A percentile compares a stretch with the other conserved stretches of the same genome.
phyloP scores from a whole-genome alignment of 139 green algal genomes.

The Closterium sp. region DNA sequence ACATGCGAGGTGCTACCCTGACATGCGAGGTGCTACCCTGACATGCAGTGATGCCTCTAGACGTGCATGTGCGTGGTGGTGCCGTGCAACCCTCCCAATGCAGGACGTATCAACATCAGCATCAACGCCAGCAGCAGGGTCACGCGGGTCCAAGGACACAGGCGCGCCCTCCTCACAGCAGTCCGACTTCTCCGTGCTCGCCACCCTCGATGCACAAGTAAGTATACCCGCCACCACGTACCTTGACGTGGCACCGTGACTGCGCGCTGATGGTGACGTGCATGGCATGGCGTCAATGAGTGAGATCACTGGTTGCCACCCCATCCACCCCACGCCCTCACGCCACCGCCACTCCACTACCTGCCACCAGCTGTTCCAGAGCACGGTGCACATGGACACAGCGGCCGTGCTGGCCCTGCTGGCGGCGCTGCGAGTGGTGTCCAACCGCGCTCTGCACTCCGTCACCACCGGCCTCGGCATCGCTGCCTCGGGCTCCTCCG shows the following conservation, averaged over 20 bases:
- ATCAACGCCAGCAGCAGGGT: not conserved
- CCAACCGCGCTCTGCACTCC: conserved; percentile 10
- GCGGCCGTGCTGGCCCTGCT: conserved; percentile 14
- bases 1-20: no score
- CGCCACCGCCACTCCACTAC: not conserved
- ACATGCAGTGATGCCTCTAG: no score
- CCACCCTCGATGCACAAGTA: conserved; percentile 52
- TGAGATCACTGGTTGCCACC: not conserved
- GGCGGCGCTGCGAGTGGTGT: conserved; percentile 13
- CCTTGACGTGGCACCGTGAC: no score
- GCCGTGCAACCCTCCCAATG: not conserved
- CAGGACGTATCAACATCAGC: not conserved
- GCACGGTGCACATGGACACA: conserved; percentile 34
- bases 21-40: no score
- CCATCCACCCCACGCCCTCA: not conserved
- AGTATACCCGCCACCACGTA: not conserved
- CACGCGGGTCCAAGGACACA: conserved; percentile 22
- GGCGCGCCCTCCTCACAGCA: not conserved
- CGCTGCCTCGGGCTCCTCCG: conserved; percentile 21
- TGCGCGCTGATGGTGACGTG: no score
- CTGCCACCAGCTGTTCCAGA: conserved; percentile 47
- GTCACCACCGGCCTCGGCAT: conserved; percentile 31
- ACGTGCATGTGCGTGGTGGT: not conserved
- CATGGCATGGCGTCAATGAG: no score
- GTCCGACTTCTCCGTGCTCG: conserved; percentile 48